Base-by-base conservation (phyloP, 1,139 yeast species). In the Pichia sp. region DNA sequence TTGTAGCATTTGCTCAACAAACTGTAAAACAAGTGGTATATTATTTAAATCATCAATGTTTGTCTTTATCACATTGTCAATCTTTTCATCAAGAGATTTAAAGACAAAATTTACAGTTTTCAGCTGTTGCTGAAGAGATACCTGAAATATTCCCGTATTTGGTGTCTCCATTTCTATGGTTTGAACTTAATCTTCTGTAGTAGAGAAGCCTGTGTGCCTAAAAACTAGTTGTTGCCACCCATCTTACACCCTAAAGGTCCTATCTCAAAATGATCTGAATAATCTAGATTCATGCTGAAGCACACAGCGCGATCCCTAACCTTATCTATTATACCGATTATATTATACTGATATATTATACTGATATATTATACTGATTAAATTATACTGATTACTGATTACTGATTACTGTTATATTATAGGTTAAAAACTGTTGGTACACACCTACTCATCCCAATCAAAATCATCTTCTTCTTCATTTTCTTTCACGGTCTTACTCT, bases 391-490 rank as follows among this genome's bases (percentile, higher is more conserved):
- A n/a, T n/a, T n/a, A n/a, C n/a, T 31, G 16, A 31, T 31, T 31
- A 31, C 7, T n/a, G 38, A n/a, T 34, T 36, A 16, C 41, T 18
- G 16, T 11, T 36, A 18, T 11, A 19, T 10, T 10, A 19, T 36
- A 36, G 25, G 41, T 36, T 19, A 36, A 18, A 36, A 10, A 10
- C 8, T 18, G 25, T 36, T 19, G 14, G 10, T 36, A 36, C 16
- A 36, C 25, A 36, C 9, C 16, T 42, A 42, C 16, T 58, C 60
- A 45, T 58, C 61, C 62, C 62, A 59, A 29, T 58, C 39, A 44
- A 59, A 59, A 9, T 66, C 71, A 14, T 70, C 81, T 5, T 76
- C 83, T 5, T 80, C 85, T 18, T 80, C 85, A 6, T 80, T 84
- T 55, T 79, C 86, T 57, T 77, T 85, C 82, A 84, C 79, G 27